Conservation (phyloP, 2,329 filamentous ascomycete species). For the Aplosporella prunicola region DNA sequence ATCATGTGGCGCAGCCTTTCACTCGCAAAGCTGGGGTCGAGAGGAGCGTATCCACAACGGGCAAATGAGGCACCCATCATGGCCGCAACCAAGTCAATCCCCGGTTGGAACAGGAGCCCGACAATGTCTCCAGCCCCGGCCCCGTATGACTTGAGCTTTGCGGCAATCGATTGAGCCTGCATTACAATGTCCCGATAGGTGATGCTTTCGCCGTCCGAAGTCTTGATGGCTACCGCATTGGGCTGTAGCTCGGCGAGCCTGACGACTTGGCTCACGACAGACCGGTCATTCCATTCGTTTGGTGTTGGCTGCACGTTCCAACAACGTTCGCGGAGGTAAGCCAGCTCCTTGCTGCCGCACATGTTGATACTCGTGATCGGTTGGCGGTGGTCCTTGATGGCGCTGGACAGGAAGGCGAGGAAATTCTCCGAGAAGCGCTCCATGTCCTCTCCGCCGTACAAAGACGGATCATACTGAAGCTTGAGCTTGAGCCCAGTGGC, state of each 20-base stretch:
- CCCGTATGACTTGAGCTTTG: slow-evolving; percentile 10
- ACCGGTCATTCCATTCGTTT: slow-evolving; percentile 15
- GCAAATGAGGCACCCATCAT: slow-evolving; percentile 14
- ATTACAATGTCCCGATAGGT: slow-evolving; percentile 14
- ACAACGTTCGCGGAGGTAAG: slow-evolving; percentile 14
- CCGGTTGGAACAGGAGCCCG: slow-evolving; percentile 15
- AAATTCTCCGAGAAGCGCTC: slow-evolving; percentile 21
- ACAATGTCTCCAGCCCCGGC: slow-evolving; percentile 12
- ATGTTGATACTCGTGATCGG: slow-evolving; percentile 17
- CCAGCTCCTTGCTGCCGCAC: slow-evolving; percentile 17
- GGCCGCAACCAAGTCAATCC: slow-evolving; percentile 15
- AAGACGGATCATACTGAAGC: slow-evolving; percentile 16
- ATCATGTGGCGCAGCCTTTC: slow-evolving; percentile 17
- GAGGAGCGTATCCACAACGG: slow-evolving; percentile 13
- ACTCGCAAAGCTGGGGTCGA: slow-evolving; percentile 17
- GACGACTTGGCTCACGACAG: slow-evolving; percentile 13
- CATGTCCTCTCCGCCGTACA: slow-evolving; percentile 18
- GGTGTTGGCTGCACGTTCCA: slow-evolving; percentile 12
- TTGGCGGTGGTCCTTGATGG: slow-evolving; percentile 18
- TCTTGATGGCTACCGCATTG: slow-evolving; percentile 14
- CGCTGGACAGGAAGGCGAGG: slow-evolving; percentile 16
- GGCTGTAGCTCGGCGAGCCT: slow-evolving; percentile 13
- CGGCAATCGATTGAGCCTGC: slow-evolving; percentile 14
- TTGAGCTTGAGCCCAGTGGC: slow-evolving; percentile 16
- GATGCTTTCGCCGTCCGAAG: slow-evolving; percentile 15